Conservation (phyloP, 805 yeast genomes). For the Nakazawaea ishiwadae region DNA sequence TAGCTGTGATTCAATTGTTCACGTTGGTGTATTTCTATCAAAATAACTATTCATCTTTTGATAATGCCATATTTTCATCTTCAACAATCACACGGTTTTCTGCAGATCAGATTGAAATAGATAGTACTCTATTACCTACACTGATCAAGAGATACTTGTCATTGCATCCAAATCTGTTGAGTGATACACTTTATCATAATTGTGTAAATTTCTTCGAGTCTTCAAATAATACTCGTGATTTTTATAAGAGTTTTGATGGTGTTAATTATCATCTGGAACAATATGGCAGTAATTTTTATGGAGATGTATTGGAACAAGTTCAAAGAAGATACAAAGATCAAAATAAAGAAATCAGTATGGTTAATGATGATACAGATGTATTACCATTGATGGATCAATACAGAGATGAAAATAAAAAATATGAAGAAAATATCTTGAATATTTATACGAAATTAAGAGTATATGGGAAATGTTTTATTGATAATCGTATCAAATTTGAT, state of each 20-base stretch:
- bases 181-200: slow-evolving; percentile 2
- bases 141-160: slow-evolving; percentile 1
- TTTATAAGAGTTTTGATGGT: not conserved
- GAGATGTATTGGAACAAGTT: slow-evolving; percentile 4
- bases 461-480: slow-evolving; percentile 10
- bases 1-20: not conserved
- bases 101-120: no score
- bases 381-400: slow-evolving; percentile 9
- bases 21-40: not conserved
- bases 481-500: slow-evolving; percentile 5
- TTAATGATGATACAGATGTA: slow-evolving; percentile 7
- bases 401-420: slow-evolving; percentile 1
- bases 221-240: slow-evolving; percentile 4
- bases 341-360: not conserved
- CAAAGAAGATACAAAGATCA: not conserved
- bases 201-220: slow-evolving; percentile 5
- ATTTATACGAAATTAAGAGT: slow-evolving; percentile 5
- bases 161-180: slow-evolving; percentile 5
- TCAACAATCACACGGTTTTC: slow-evolving; percentile 3
- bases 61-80: slow-evolving; percentile 1
- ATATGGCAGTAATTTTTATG: not conserved
- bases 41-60: not conserved
- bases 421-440: not conserved
- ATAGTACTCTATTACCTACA: not conserved
- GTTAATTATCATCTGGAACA: slow-evolving; percentile 9